Conservation (phyloP, 2,329 filamentous ascomycete genomes). For the Nemania abortiva region DNA sequence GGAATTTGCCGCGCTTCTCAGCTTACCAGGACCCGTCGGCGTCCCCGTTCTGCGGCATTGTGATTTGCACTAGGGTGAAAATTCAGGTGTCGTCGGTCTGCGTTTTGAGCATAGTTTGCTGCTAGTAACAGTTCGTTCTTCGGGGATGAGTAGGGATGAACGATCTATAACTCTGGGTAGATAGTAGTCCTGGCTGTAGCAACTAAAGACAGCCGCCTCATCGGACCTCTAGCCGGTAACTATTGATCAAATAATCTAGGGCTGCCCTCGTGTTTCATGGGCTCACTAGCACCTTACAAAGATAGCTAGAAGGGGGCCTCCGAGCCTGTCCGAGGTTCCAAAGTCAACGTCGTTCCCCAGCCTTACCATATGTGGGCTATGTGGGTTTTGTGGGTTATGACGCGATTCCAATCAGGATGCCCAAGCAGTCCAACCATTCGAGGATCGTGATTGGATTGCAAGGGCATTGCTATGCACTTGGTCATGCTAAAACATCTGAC, state of each 20-base stretch:
- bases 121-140: slow-evolving; percentile 14
- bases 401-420: slow-evolving; percentile 21
- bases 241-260: slow-evolving; percentile 4
- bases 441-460: slow-evolving; percentile 6
- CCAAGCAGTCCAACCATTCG: slow-evolving; percentile 20
- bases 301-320: slow-evolving; percentile 13
- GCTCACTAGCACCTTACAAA: slow-evolving; percentile 19
- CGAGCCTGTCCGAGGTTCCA: slow-evolving; percentile 23
- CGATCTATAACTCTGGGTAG: slow-evolving; percentile 13
- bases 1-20: slow-evolving; percentile 19
- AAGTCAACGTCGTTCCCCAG: slow-evolving; percentile 29
- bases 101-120: slow-evolving; percentile 24
- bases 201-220: slow-evolving; percentile 23
- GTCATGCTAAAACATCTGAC: slow-evolving; percentile 21
- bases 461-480: slow-evolving; percentile 22
- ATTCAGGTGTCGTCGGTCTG: slow-evolving; percentile 6
- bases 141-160: neutral
- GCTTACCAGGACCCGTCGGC: slow-evolving; percentile 25
- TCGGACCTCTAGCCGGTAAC: slow-evolving; percentile 14
- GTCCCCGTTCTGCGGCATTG: slow-evolving; percentile 25
- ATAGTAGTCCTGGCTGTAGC: slow-evolving; percentile 1
- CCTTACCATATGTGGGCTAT: slow-evolving; percentile 17
- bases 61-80: slow-evolving; percentile 25
- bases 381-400: slow-evolving; percentile 37
- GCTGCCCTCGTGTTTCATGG: slow-evolving; percentile 29